Evolutionary conservation across 331 rosid genomes (phyloP).

Genomic region (Phaseolus coccineus): DNA sequence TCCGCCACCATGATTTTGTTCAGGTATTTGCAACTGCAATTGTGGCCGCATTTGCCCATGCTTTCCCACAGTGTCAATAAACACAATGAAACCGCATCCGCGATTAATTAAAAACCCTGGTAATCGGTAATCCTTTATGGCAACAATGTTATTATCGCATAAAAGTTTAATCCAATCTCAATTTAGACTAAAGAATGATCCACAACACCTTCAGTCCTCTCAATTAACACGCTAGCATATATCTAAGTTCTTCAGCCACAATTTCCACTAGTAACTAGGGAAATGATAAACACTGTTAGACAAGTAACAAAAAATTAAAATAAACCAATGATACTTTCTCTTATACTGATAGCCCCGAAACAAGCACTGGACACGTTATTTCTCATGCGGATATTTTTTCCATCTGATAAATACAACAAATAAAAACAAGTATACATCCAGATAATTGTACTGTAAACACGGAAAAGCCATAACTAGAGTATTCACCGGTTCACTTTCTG

Average conservation of each 20-base stretch:
- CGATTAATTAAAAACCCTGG: not conserved
- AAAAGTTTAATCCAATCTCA: constrained; percentile 7
- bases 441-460: not conserved
- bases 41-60: too few relatives aligned
- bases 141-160: not conserved
- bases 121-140: not conserved
- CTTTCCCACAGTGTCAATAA: too few relatives aligned
- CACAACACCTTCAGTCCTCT: not conserved
- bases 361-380: not conserved
- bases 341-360: not conserved
- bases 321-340: not conserved
- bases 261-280: not conserved
- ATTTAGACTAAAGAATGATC: not conserved
- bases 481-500: not conserved
- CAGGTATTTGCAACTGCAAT: too few relatives aligned
- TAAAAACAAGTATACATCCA: not conserved
- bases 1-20: not conserved
- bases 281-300: not conserved
- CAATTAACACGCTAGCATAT: not conserved
- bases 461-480: not conserved
- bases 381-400: too few relatives aligned
- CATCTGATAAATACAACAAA: not conserved
- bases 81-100: not conserved
- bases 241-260: not conserved
- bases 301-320: not conserved